Evolutionary conservation across 2,329 filamentous ascomycete genomes (phyloP).

Genomic region (Curvularia sp.): DNA sequence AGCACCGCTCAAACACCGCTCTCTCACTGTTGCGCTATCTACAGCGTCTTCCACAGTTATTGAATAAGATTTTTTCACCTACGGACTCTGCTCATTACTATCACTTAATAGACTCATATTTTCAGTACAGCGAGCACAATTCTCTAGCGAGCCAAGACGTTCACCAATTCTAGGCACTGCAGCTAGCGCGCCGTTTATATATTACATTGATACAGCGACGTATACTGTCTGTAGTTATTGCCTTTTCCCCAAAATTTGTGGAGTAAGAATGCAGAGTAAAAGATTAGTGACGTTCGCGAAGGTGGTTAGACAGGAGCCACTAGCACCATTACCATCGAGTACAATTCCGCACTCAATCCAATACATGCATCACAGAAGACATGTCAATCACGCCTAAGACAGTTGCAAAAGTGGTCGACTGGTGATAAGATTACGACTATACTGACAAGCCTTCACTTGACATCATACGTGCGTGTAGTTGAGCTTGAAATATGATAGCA

Average conservation of each 20-base stretch:
- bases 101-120: neutral
- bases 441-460: conserved; percentile 11
- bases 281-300: neutral
- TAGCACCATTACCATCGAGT: neutral
- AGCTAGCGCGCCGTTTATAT: neutral
- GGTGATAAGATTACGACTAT: conserved; percentile 15
- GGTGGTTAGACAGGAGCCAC: neutral
- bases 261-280: neutral
- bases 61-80: neutral
- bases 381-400: neutral
- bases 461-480: conserved; percentile 24
- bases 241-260: too few species aligned
- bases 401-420: neutral
- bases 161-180: neutral
- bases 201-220: neutral
- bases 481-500: conserved; percentile 8
- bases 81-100: neutral
- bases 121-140: neutral
- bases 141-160: neutral
- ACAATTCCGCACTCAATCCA: too few species aligned
- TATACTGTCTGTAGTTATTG: neutral
- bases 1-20: neutral
- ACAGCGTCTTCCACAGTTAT: neutral
- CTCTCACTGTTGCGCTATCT: conserved; percentile 1
- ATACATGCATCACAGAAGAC: neutral